phyloP scores from a whole-genome alignment of 2,329 filamentous ascomycete species.

The Macrophomina pseudophaseolina region DNA sequence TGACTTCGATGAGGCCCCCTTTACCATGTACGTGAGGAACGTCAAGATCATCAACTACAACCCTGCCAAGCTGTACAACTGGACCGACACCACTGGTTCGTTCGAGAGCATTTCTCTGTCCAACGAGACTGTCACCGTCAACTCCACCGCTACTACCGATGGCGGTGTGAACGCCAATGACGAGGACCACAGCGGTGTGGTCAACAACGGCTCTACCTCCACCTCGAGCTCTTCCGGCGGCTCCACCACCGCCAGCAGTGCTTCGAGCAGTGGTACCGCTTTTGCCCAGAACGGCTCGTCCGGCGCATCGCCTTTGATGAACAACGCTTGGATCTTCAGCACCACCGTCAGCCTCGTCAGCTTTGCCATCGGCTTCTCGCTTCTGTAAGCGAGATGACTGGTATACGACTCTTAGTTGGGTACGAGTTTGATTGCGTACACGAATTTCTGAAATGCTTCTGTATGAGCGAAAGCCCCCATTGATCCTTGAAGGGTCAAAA shows the following conservation, averaged over 20 bases:
- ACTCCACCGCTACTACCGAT: conserved; percentile 6
- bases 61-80: conserved; percentile 57
- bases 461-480: conserved; percentile 5
- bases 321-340: conserved; percentile 17
- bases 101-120: conserved; percentile 56
- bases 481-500: conserved; percentile 17
- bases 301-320: background rate
- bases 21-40: conserved; percentile 57
- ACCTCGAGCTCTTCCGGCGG: background rate
- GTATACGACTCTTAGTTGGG: background rate
- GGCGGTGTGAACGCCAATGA: background rate
- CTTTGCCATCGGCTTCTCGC: conserved; percentile 25
- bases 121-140: conserved; percentile 19
- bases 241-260: conserved; percentile 3
- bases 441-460: conserved; percentile 12
- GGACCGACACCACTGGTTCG: conserved; percentile 54
- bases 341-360: conserved; percentile 17
- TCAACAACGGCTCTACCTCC: background rate
- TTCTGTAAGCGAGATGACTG: conserved; percentile 19
- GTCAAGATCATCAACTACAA: conserved; percentile 60
- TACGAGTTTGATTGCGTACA: conserved; percentile 14
- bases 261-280: conserved; percentile 1
- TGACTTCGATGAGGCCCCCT: conserved; percentile 54
- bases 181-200: background rate
- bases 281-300: conserved; percentile 22